Conservation (phyloP, 225 moss, liverwort and hornwort genomes). For the Sphagnum tenellum region DNA sequence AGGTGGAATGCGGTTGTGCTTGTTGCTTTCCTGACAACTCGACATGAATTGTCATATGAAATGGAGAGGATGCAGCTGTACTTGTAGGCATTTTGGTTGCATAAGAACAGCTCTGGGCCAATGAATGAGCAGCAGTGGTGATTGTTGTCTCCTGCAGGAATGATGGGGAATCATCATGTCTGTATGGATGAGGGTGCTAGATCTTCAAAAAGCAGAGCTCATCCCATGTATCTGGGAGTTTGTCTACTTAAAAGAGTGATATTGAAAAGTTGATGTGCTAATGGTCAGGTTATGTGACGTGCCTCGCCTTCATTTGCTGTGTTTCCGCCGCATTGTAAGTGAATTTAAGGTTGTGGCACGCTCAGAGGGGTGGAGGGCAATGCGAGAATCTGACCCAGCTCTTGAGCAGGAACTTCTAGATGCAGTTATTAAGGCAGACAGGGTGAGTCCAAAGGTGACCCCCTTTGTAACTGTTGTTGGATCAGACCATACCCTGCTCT, state of each 20-base stretch:
- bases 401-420: constrained; percentile 71
- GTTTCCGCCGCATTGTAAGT: constrained; percentile 39
- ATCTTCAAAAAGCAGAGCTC: too few relatives aligned
- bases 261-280: too few relatives aligned
- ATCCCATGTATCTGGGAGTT: neutral
- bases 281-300: constrained; percentile 63
- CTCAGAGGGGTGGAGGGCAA: constrained; percentile 69
- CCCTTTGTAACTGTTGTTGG: neutral
- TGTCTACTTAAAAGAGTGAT: neutral
- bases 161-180: neutral
- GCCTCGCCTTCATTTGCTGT: constrained; percentile 59
- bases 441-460: constrained; percentile 21
- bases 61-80: too few relatives aligned
- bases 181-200: neutral
- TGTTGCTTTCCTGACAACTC: too few relatives aligned
- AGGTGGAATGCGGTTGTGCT: too few relatives aligned
- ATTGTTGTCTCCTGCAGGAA: neutral
- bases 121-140: neutral
- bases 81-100: too few relatives aligned
- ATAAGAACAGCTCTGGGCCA: too few relatives aligned
- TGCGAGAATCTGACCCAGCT: constrained; percentile 52
- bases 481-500: too few relatives aligned
- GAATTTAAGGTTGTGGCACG: constrained; percentile 53
- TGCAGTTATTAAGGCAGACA: constrained; percentile 54
- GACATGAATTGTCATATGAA: too few relatives aligned